A percentile compares a stretch with the other conserved stretches of the same genome.
Evolutionary conservation across 1,284 basidiomycete species (phyloP).

Genomic region (Neolentinus lepideus): DNA sequence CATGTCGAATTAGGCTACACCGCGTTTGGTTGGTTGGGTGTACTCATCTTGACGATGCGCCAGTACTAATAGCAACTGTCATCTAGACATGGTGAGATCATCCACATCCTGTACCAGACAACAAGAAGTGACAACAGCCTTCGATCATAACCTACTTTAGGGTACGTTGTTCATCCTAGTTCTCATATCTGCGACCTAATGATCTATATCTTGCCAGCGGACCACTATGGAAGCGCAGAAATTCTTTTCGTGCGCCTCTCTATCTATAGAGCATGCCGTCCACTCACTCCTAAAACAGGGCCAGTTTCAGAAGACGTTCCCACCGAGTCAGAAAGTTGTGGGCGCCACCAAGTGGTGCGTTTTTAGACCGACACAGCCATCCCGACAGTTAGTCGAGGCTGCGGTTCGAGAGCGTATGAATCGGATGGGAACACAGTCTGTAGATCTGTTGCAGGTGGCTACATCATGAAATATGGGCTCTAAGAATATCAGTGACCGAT

Average conservation of each 20-base stretch:
- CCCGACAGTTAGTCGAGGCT: constrained; percentile 50
- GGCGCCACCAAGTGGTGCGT: constrained; percentile 83
- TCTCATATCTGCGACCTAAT: neutral
- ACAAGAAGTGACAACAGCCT: no score
- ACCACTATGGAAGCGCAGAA: constrained; percentile 78
- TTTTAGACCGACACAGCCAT: constrained; percentile 48
- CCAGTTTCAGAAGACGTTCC: constrained; percentile 47
- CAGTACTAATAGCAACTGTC: neutral
- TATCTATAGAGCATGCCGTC: neutral
- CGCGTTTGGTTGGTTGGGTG: constrained; percentile 55
- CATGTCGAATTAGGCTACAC: constrained; percentile 61
- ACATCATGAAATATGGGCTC: no score
- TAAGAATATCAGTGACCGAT: constrained; percentile 2
- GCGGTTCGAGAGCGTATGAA: constrained; percentile 62
- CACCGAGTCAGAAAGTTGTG: constrained; percentile 37
- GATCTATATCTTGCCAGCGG: constrained; percentile 39
- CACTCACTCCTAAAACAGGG: constrained; percentile 40
- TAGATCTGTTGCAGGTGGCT: constrained; percentile 70
- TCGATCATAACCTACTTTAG: neutral
- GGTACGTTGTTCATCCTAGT: neutral
- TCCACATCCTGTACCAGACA: neutral
- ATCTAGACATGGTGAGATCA: constrained; percentile 1
- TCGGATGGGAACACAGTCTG: constrained; percentile 37
- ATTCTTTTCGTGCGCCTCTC: constrained; percentile 59
- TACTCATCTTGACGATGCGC: no score